Evolutionary conservation across 768 basidiomycete genomes (phyloP).

Genomic region (Termitomyces sp.): DNA sequence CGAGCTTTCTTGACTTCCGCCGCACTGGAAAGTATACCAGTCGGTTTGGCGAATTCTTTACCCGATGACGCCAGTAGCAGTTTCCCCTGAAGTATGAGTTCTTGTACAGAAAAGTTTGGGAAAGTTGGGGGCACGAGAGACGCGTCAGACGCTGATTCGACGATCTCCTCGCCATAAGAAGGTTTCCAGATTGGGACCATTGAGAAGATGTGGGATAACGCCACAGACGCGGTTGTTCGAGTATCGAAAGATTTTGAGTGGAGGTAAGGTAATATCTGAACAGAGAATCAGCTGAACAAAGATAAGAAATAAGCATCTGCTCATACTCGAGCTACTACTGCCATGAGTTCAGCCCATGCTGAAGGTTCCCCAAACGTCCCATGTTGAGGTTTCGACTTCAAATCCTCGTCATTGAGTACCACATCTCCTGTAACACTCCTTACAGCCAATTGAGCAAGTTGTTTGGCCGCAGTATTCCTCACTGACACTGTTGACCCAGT

Average conservation of each 20-base stretch:
- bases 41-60: conserved; percentile 81
- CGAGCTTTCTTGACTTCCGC: conserved; percentile 85
- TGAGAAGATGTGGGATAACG: conserved; percentile 83
- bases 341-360: conserved; percentile 89
- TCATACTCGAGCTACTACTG: conserved; percentile 84
- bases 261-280: conserved; percentile 84
- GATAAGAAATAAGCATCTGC: not conserved
- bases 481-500: conserved; percentile 90
- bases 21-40: conserved; percentile 67
- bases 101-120: conserved; percentile 71
- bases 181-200: conserved; percentile 80
- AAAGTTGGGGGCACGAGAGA: conserved; percentile 50
- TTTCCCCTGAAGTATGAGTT: conserved; percentile 71
- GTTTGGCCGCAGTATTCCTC: conserved; percentile 93
- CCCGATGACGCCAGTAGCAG: conserved; percentile 90
- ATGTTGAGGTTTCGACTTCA: conserved; percentile 62
- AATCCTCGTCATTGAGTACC: conserved; percentile 68
- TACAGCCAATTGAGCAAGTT: conserved; percentile 87
- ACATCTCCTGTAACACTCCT: conserved; percentile 84
- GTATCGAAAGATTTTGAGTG: conserved; percentile 93
- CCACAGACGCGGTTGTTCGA: conserved; percentile 82
- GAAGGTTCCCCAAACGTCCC: conserved; percentile 58
- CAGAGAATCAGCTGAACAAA: conserved; percentile 7
- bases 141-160: conserved; percentile 19
- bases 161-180: conserved; percentile 30